These are phyloP conservation scores for Chimonanthus salicifolius DNA, from an alignment of 164 flowering plant species.

Conservation along the genomic window DNA sequence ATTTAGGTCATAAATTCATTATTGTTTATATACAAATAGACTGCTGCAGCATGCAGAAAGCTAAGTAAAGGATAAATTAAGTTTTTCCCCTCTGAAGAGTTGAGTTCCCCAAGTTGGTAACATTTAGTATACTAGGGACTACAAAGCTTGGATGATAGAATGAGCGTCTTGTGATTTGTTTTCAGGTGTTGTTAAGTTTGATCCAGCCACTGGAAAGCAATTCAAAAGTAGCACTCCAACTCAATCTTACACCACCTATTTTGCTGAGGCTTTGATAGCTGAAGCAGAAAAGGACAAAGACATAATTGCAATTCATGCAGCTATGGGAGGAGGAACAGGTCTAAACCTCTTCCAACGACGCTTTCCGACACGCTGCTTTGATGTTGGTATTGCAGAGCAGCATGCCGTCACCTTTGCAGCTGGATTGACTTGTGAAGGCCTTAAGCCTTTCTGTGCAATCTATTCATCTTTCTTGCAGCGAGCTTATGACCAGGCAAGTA, in stretches of 20 bases:
- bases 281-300: conserved; percentile 89
- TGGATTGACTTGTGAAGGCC: conserved; percentile 90
- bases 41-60: too few species aligned
- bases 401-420: conserved; percentile 99
- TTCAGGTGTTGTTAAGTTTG: conserved; percentile 89
- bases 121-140: not conserved
- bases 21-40: too few species aligned
- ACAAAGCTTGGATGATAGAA: not conserved
- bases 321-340: conserved; percentile 99
- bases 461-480: conserved; percentile 97
- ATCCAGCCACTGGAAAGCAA: conserved; percentile 93
- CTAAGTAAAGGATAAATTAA: not conserved
- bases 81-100: not conserved
- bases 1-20: too few species aligned
- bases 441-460: conserved; percentile 91
- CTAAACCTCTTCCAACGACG: conserved; percentile 72
- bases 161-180: not conserved
- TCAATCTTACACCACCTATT: conserved; percentile 81
- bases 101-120: not conserved
- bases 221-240: conserved; percentile 61
- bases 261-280: conserved; percentile 93
- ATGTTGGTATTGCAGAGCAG: conserved; percentile 98
- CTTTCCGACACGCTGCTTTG: conserved; percentile 82
- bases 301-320: conserved; percentile 93
- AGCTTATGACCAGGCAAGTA: conserved; percentile 86